Evolutionary conservation across 805 yeast genomes (phyloP).

Genomic region (Lipomyces spencermartinsiae): DNA sequence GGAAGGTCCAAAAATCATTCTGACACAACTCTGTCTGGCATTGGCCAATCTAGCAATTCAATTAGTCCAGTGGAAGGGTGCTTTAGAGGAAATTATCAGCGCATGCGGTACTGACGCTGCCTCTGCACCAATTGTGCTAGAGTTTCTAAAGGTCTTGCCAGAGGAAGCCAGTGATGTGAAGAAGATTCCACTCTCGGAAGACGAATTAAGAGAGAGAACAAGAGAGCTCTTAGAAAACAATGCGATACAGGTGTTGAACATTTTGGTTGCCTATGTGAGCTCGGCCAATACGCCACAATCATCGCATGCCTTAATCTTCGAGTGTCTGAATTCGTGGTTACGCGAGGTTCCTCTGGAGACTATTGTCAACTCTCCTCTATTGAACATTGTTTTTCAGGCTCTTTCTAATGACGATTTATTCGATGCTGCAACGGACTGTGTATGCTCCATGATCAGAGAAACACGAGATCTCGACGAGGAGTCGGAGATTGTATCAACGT

Average conservation of each 20-base stretch:
- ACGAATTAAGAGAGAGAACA: conserved; percentile 73
- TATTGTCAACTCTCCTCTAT: conserved; percentile 68
- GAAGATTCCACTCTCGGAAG: conserved; percentile 78
- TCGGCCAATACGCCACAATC: conserved; percentile 46
- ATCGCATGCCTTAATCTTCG: conserved; percentile 58
- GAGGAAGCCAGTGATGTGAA: conserved; percentile 85
- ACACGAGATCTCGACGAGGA: conserved; percentile 68
- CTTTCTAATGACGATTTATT: conserved; percentile 66
- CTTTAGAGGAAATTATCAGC: conserved; percentile 69
- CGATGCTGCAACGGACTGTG: conserved; percentile 84
- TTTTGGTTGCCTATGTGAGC: conserved; percentile 61
- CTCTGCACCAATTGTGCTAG: conserved; percentile 61
- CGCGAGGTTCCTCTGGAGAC: conserved; percentile 78
- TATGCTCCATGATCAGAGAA: conserved; percentile 80
- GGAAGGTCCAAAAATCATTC: conserved; percentile 60
- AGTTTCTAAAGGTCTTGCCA: conserved; percentile 85
- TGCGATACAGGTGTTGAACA: conserved; percentile 68
- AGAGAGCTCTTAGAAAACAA: conserved; percentile 67
- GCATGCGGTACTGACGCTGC: conserved; percentile 51
- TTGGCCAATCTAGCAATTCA: conserved; percentile 84
- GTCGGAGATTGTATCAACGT: conserved; percentile 63
- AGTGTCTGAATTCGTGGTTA: conserved; percentile 89
- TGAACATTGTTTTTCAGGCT: conserved; percentile 70
- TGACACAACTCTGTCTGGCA: conserved; percentile 82
- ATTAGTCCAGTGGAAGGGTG: conserved; percentile 70